These are phyloP conservation scores for Ajuga reptans DNA, from an alignment of 305 asterid genomes.

Conservation along the genomic window DNA sequence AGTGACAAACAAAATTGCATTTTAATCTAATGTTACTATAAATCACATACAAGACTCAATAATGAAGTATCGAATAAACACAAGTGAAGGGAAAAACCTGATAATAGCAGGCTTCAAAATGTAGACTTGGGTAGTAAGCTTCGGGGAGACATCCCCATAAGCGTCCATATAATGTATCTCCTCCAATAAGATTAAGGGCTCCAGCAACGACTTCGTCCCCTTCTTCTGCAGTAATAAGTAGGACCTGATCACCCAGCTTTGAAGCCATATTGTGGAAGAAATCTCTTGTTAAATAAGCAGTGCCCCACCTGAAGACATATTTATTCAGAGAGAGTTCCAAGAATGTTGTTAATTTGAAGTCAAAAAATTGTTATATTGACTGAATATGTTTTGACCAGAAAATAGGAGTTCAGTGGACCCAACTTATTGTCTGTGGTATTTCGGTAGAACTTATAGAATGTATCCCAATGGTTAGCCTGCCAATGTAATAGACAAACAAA, in stretches of 20 bases:
- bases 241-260: constrained; percentile 76
- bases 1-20: neutral
- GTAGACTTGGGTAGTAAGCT: constrained; percentile 76
- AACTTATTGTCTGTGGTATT: constrained; percentile 87
- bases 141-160: constrained; percentile 96
- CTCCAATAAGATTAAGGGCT: constrained; percentile 92
- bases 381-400: constrained; percentile 14
- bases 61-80: neutral
- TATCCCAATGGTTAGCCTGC: constrained; percentile 94
- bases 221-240: constrained; percentile 82
- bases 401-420: constrained; percentile 25
- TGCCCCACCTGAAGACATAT: constrained; percentile 78
- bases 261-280: constrained; percentile 92
- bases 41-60: neutral
- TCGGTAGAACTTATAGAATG: constrained; percentile 82
- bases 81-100: constrained; percentile 44
- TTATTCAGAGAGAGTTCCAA: constrained; percentile 11
- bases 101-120: constrained; percentile 96
- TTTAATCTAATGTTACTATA: neutral
- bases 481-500: constrained; percentile 18
- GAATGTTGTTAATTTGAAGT: neutral
- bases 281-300: constrained; percentile 82
- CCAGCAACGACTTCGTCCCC: constrained; percentile 77
- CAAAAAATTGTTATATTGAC: neutral
- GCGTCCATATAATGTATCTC: constrained; percentile 82